Percentiles rank a stretch among this genome's conserved stretches.
Evolutionary conservation across 2,329 filamentous ascomycete species (phyloP).

Genomic region (Arthrobotrys entomopaga): DNA sequence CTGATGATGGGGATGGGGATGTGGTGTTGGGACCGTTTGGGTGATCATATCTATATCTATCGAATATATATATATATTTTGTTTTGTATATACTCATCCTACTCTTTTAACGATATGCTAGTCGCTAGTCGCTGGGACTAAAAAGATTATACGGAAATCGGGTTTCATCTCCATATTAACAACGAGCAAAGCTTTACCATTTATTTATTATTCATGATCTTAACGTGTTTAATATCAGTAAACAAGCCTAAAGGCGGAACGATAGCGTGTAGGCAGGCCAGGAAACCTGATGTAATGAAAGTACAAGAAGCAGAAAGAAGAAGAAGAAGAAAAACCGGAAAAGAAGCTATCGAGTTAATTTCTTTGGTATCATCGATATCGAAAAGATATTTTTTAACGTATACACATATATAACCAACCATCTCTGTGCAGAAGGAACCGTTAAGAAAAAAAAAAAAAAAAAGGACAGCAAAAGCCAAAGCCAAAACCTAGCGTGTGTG

Average conservation of each 20-base stretch:
- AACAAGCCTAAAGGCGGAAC: too few species aligned
- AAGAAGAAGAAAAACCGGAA: not conserved
- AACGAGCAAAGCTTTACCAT: too few species aligned
- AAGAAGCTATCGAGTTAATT: not conserved
- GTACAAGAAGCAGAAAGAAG: not conserved
- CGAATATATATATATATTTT: too few species aligned
- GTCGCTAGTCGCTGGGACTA: not conserved
- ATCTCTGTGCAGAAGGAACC: too few species aligned
- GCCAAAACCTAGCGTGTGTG: too few species aligned
- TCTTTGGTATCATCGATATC: constrained; percentile 29
- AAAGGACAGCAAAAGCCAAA: too few species aligned
- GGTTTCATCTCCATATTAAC: too few species aligned
- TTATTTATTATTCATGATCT: constrained; percentile 8
- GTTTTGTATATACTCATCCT: too few species aligned
- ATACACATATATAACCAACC: not conserved
- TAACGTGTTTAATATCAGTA: not conserved
- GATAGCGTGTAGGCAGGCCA: too few species aligned
- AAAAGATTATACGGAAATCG: too few species aligned
- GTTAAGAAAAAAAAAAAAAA: too few species aligned
- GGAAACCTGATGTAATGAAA: too few species aligned
- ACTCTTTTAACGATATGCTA: not conserved
- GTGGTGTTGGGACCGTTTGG: constrained; percentile 30
- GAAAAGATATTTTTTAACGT: not conserved
- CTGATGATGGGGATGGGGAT: constrained; percentile 28
- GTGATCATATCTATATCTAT: not conserved